Base-by-base conservation (phyloP, 2,329 filamentous ascomycete species). In the Beauveria sp. region DNA sequence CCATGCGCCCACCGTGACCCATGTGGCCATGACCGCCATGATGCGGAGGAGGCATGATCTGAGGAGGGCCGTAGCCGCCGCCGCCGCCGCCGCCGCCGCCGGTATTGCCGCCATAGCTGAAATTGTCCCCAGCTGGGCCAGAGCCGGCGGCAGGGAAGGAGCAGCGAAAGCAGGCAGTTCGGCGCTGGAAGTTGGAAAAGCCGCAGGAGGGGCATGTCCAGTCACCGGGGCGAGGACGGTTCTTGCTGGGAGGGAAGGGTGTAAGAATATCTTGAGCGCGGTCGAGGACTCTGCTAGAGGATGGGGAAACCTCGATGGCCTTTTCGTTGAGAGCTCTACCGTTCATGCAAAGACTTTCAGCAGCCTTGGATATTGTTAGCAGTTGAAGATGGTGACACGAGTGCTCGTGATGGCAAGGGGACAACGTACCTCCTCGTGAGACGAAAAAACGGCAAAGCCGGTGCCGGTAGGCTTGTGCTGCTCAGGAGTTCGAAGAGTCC, bases 391-490 rank as follows among this genome's bases (percentile, higher is more conserved):
- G 10, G 18, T 20, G 26, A 14, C 20, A 20, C 3, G 22, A 16
- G 5, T n/a, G 46, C 9, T 14, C 8, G 30, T 16, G 18, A 58
- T 10, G 14, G 47, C 8, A 45, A 1, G n/a, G 8, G 50, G 58
- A 30, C 14, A 62, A 81, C 87, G 78, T 79, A 96, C 93, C 87
- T 99, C 95, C 81, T 99, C 95, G 72, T 99, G 95, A 52, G 93
- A 98, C 65, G 95, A 98, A 73, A 99, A 99, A 61, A 99, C 93
- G 55, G 95, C 95, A 76, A 99, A 99, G 59, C 95, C 95, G 60
- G 93, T 96, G 49, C 95, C 95, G 10, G 95, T 99, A n/a, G 95
- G 95, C 81, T 99, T 99, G 78, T 98, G 95, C 78, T 98, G 95
- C 76, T 99, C 95, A 3, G 95, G 95, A 16, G 95, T 99, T 65